phyloP scores from a whole-genome alignment of 441 rosid genomes.

The Biscutella laevigata region DNA sequence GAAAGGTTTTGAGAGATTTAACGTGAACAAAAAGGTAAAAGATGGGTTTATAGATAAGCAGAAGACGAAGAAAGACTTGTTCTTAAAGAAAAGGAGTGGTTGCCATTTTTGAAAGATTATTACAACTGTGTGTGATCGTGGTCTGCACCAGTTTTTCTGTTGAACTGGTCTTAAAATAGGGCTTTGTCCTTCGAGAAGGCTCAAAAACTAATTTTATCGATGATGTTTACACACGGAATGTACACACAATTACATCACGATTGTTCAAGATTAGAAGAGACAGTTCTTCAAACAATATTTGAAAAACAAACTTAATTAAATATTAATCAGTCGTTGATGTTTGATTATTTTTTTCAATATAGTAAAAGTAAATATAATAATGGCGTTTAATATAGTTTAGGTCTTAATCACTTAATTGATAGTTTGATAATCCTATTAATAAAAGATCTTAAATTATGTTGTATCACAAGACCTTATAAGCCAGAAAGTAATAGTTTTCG shows the following conservation, averaged over 20 bases:
- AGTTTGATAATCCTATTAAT: background rate
- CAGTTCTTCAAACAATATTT: slow-evolving; percentile 7
- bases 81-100: slow-evolving; percentile 28
- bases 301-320: slow-evolving; percentile 6
- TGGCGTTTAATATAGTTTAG: background rate
- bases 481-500: background rate
- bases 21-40: background rate
- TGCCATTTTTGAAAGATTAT: slow-evolving; percentile 24
- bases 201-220: slow-evolving; percentile 10
- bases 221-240: slow-evolving; percentile 11
- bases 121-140: slow-evolving; percentile 28
- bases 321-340: too few relatives aligned
- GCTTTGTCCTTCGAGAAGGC: slow-evolving; percentile 6
- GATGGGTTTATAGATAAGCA: slow-evolving; percentile 14
- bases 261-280: too few relatives aligned
- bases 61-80: slow-evolving; percentile 9
- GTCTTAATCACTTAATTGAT: background rate
- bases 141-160: slow-evolving; percentile 29
- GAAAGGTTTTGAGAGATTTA: background rate
- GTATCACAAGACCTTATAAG: background rate
- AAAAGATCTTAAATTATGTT: background rate
- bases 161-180: slow-evolving; percentile 30
- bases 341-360: too few relatives aligned
- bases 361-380: background rate
- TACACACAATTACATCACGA: background rate